Conservation (phyloP, 2,329 filamentous ascomycete genomes). For the Aspergillus texensis region DNA sequence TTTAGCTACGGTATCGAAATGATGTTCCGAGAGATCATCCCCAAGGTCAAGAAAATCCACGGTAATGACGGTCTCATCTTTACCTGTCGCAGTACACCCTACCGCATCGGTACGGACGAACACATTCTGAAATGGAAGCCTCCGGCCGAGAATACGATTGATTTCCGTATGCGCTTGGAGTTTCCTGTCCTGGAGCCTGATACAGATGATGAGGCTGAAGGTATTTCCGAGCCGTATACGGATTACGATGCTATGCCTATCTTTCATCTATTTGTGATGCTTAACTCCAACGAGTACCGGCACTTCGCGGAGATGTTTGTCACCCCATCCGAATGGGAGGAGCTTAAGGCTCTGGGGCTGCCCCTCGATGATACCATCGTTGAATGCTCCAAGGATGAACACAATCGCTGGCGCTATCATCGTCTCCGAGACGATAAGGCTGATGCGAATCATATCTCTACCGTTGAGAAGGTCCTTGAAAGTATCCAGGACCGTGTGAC, state of each 20-base stretch:
- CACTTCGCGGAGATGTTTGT: conserved; percentile 70
- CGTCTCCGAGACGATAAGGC: conserved; percentile 91
- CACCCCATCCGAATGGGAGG: conserved; percentile 79
- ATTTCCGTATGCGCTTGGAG: conserved; percentile 78
- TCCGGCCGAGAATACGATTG: conserved; percentile 89
- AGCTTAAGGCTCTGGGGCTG: conserved; percentile 70
- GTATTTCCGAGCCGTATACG: conserved; percentile 62
- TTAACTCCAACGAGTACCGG: conserved; percentile 66
- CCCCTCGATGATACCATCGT: conserved; percentile 86
- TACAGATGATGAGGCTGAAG: conserved; percentile 67
- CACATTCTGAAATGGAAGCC: conserved; percentile 99
- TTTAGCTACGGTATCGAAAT: conserved; percentile 84
- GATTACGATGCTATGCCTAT: conserved; percentile 81
- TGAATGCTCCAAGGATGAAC: conserved; percentile 80
- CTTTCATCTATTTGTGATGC: conserved; percentile 72
- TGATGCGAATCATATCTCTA: conserved; percentile 85
- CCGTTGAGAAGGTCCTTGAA: conserved; percentile 82
- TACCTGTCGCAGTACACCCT: conserved; percentile 85
- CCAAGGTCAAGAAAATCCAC: conserved; percentile 71
- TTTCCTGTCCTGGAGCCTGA: conserved; percentile 75
- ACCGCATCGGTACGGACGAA: conserved; percentile 86
- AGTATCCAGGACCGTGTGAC: conserved; percentile 86
- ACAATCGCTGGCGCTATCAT: conserved; percentile 80
- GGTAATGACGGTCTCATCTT: conserved; percentile 98
- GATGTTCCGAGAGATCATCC: conserved; percentile 89